Evolutionary conservation across 148 eudicot genomes (phyloP), one percentile per base, ranked within the genome.

Genomic region (Rhododendron williamsianum): DNA sequence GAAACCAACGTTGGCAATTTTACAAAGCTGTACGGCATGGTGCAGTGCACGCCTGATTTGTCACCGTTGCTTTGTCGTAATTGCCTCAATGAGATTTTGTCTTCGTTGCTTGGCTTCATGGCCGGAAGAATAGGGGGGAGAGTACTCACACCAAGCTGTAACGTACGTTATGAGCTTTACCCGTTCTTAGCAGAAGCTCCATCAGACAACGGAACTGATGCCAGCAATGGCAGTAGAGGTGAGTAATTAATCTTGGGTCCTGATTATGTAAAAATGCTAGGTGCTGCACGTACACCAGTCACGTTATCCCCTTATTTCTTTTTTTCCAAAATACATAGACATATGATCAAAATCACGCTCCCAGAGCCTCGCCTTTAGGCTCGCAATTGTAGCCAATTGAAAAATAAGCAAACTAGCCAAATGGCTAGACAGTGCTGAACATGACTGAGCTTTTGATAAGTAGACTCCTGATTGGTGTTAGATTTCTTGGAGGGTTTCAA

Each of bases 41-140:
- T 81, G 67, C 86, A 86, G 58, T 90, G 91, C 36, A 72, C 80
- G 27, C 87, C 90, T 19, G 86, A 88, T 48, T 81, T 88, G 81
- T 45, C 80, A 6, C 43, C 43, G 43, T 6, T 41, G 7, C 7
- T 5, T 41, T 35, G 36, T 41, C 7, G 7, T 41, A 5, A 41
- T 30, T 88, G 91, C 83, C 46, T n/a, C n/a, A n/a, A n/a, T n/a
- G 85, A 6, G 78, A 11, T 1, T 33, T 43, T 3, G 2, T 13
- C 3, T 73, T 84, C 84, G 18, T 82, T 8, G 33, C 43, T 1
- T 86, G 86, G n/a, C n/a, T n/a, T n/a, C 48, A 81, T 80, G 41
- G 45, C 3, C 4, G 81, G 0, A 71, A 60, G 10, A 15, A 4
- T 5, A 45, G 90, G 88, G 30, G 72, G 80, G 7, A 23, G 46